Evolutionary conservation across 768 basidiomycete species (phyloP).

Genomic region (Russula foetens): DNA sequence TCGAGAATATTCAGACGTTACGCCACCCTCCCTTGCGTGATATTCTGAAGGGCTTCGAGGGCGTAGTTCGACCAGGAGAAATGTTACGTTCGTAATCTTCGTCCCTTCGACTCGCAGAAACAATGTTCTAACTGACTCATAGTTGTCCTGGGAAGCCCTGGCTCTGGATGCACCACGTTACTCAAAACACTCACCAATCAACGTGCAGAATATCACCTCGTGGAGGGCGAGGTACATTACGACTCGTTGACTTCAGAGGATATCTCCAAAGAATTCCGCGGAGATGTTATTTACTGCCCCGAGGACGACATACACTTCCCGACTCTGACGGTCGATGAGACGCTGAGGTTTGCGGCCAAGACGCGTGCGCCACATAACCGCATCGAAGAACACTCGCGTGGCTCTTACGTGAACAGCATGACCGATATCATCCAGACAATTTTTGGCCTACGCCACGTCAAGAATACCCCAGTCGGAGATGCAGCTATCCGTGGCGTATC

Average conservation of each 20-base stretch:
- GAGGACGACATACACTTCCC: conserved; percentile 87
- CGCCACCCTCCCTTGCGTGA: conserved; percentile 56
- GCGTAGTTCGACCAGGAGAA: conserved; percentile 52
- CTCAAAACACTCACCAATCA: conserved; percentile 78
- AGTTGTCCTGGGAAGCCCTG: conserved; percentile 84
- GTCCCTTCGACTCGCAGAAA: neutral
- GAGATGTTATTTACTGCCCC: conserved; percentile 74
- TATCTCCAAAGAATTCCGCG: conserved; percentile 57
- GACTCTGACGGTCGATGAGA: conserved; percentile 72
- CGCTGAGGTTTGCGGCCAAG: conserved; percentile 59
- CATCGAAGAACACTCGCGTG: conserved; percentile 34
- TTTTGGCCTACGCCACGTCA: conserved; percentile 69
- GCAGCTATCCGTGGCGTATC: conserved; percentile 66
- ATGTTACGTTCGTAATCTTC: conserved; percentile 50
- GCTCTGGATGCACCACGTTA: conserved; percentile 78
- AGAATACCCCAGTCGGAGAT: conserved; percentile 70
- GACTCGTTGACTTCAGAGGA: conserved; percentile 64
- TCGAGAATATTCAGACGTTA: conserved; percentile 35
- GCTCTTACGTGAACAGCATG: conserved; percentile 35
- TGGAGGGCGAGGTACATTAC: conserved; percentile 67
- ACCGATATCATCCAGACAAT: conserved; percentile 52
- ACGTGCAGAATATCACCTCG: conserved; percentile 53
- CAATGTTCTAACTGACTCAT: neutral
- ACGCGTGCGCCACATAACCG: conserved; percentile 59
- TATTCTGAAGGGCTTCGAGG: conserved; percentile 47